Base-by-base conservation (phyloP, 2,329 filamentous ascomycete genomes). In the Aspergillus oerlinghausenensis region DNA sequence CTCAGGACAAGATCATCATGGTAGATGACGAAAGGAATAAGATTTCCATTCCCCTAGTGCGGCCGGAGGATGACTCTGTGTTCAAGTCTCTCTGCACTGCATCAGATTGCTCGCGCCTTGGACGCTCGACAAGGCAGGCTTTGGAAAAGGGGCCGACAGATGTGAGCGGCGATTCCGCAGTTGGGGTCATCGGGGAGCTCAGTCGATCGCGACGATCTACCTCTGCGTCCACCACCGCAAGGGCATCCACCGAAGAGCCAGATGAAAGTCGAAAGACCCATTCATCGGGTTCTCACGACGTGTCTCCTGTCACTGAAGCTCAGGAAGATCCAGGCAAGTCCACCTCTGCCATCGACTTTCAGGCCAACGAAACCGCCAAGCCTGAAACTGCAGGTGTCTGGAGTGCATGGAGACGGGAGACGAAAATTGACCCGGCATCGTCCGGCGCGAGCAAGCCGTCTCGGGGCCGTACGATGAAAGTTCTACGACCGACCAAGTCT, bases 1-100 rank as follows among this genome's bases (percentile, higher is more conserved):
- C 94, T 0, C 90, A 92, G 62, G 96, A 96, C 68, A 88, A 88
- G 61, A 85, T 99, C 79, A 88, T 89, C 0, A 79, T 97, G 28
- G 92, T 92, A 64, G 90, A 95, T 64, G 89, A 91, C 68, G 90
- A 96, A 57, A 84, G 88, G 49, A 91, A 89, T 70, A 94, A 93
- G 67, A 79, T 97, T 11, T 92, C 90, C 17, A 88, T 99, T 35
- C 94, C 94, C 2, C 88, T 99, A 63, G 92, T 96, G 43, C 86
- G 94, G 28, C 94, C 94, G 0, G 94, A 97, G 72, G 88, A 96
- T 65, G 91, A 96, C 55, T 80, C 79, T 3, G 76, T 85, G 0
- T 97, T 95, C 77, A 94, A 89, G 65, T 84, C 87, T 64, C 81
- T 97, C 50, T 85, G 79, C 65, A 92, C 88, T 1, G 80, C 80